Percentiles rank a stretch among this genome's conserved stretches.
Evolutionary conservation across 192 early-diverging fungal genomes (phyloP).

Genomic region (Neocallimastix lanati): DNA sequence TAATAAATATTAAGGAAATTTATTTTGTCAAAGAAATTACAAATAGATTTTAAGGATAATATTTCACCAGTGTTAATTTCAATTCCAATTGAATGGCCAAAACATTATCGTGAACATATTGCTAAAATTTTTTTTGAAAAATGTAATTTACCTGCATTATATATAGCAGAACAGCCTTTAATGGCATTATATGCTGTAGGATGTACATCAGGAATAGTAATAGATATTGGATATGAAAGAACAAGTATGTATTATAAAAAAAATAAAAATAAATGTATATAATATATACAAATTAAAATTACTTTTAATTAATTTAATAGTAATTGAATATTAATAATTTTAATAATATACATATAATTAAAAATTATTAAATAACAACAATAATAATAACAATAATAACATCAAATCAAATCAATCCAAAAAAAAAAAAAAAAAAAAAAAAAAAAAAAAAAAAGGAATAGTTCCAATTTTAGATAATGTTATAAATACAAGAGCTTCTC

Average conservation of each 20-base stretch:
- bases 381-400: too few relatives aligned
- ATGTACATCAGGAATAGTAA: slow-evolving; percentile 56
- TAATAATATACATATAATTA: too few relatives aligned
- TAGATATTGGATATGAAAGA: slow-evolving; percentile 76
- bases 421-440: too few relatives aligned
- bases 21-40: slow-evolving; percentile 56
- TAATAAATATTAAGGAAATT: too few relatives aligned
- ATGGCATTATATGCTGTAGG: slow-evolving; percentile 63
- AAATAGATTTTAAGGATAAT: slow-evolving; percentile 55
- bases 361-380: too few relatives aligned
- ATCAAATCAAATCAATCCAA: too few relatives aligned
- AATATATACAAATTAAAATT: too few relatives aligned
- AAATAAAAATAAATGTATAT: background rate
- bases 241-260: slow-evolving; percentile 29
- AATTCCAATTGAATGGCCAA: slow-evolving; percentile 68
- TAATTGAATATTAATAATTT: too few relatives aligned
- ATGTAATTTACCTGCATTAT: slow-evolving; percentile 66
- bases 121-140: slow-evolving; percentile 85
- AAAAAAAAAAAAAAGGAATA: slow-evolving; percentile 40
- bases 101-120: slow-evolving; percentile 54
- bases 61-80: slow-evolving; percentile 55
- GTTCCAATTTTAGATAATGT: slow-evolving; percentile 61
- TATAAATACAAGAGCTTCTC: slow-evolving; percentile 35
- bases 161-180: slow-evolving; percentile 68
- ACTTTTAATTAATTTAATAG: too few relatives aligned